Percentiles rank a stretch among this genome's conserved stretches.
Conservation (phyloP, 129 eudicot genomes). For the Deinandra increscens region DNA sequence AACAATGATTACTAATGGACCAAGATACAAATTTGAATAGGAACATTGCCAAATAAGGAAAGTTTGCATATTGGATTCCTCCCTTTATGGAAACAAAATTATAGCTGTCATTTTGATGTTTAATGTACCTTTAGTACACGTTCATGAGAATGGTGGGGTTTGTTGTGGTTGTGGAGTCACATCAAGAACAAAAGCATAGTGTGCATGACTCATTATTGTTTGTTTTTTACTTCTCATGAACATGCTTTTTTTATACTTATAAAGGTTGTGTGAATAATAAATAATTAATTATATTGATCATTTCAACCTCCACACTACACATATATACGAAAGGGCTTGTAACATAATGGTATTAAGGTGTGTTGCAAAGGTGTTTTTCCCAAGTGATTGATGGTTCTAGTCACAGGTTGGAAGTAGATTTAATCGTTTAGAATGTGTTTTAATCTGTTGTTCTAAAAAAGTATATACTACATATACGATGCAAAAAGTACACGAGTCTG, state of each 20-base stretch:
- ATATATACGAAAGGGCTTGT: no score
- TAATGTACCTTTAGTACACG: slow-evolving; percentile 21
- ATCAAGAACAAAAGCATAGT: slow-evolving; percentile 27
- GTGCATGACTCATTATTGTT: slow-evolving; percentile 22
- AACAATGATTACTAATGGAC: slow-evolving; percentile 10
- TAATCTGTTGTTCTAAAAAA: no score
- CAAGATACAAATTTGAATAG: not conserved
- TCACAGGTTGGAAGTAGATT: no score
- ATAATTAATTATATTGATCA: slow-evolving; percentile 1
- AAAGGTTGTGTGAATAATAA: not conserved
- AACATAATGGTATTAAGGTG: no score
- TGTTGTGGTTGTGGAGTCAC: slow-evolving; percentile 36
- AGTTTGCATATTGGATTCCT: slow-evolving; percentile 10
- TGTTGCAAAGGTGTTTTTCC: no score
- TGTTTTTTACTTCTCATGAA: slow-evolving; percentile 5
- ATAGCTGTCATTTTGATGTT: slow-evolving; percentile 6
- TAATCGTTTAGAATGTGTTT: no score
- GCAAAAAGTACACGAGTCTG: not conserved
- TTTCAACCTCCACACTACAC: not conserved
- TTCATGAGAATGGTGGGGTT: slow-evolving; percentile 21
- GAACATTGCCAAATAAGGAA: slow-evolving; percentile 15
- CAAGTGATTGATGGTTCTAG: no score
- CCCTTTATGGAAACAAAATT: slow-evolving; percentile 1
- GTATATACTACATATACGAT: no score
- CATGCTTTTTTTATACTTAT: slow-evolving; percentile 13